These are phyloP conservation scores for Nemania serpens DNA, from an alignment of 2,329 filamentous ascomycete species.

Conservation along the genomic window DNA sequence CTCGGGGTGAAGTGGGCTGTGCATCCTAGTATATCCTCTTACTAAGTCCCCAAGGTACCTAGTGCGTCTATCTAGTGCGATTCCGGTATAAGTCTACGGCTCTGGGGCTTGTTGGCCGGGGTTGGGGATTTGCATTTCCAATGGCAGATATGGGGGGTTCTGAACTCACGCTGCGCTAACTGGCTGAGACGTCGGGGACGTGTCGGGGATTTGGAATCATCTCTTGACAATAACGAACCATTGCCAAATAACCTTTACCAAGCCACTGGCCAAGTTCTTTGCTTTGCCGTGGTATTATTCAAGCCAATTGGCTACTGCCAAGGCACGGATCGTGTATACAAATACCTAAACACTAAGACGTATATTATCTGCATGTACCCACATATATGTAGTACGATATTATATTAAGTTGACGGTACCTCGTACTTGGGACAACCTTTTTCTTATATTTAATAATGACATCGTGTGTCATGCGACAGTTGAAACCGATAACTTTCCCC, in stretches of 20 bases:
- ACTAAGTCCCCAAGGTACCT: no score
- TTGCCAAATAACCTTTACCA: slow-evolving; percentile 11
- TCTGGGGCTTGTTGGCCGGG: neutral
- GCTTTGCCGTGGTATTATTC: neutral
- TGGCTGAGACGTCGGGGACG: neutral
- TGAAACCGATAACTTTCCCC: no score
- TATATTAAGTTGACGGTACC: no score
- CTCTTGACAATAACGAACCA: neutral
- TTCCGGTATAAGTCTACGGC: no score
- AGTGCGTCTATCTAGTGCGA: no score
- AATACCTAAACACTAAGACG: no score
- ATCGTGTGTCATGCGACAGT: no score
- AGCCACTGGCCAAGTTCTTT: neutral
- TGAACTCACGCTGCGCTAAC: slow-evolving; percentile 3
- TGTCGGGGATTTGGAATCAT: slow-evolving; percentile 22
- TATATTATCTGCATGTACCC: neutral
- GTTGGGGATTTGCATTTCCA: slow-evolving; percentile 22
- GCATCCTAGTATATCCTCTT: no score
- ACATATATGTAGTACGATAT: neutral
- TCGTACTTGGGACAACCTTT: slow-evolving; percentile 12
- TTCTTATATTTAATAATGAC: neutral
- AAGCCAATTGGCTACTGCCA: slow-evolving; percentile 18
- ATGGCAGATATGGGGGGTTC: neutral
- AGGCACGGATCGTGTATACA: no score
- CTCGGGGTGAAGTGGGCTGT: no score